Base-by-base conservation (phyloP, 106 monocot species). In the Cymbidium sinense region DNA sequence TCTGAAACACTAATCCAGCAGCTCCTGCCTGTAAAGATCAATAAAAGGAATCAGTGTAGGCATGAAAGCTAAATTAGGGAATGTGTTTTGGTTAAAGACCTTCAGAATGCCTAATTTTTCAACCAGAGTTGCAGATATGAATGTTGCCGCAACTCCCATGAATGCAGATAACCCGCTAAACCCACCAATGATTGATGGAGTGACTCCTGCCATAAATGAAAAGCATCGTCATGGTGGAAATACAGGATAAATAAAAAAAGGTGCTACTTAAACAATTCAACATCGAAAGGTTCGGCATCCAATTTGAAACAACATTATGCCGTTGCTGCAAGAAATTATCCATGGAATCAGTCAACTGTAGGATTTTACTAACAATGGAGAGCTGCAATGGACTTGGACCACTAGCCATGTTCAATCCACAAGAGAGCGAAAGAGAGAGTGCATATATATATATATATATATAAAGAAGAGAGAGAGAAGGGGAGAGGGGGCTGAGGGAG, bases 121-220 rank as follows among this genome's bases (percentile, higher is more conserved):
- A 5, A 96, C 96, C n/a, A 96, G 79, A 77, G 82, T 83, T 72
- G 96, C 81, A 80, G 96, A 96, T 70, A 89, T 83, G 75, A 89
- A 96, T 39, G 96, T 96, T 52, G 96, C 96, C 30, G 91, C 89
- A 82, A 96, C 85, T 28, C 93, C 96, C 93, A 96, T 91, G 81
- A 93, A 83, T 54, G 96, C 91, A 77, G 93, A 96, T 76, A 91
- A 82, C 64, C 96, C 93, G 77, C 89, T 91, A 75, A 96, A 96
- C 12, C 86, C 87, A 70, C 96, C 96, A 79, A 96, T 88, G 51
- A 91, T 86, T 25, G 86, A 89, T 33, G 96, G 93, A 76, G 77
- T 86, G 51, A 89, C 88, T 29, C 96, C 96, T 93, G 85, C 50
- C 47, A 75, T 70, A 81, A 3, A 37, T 18, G 37, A 20, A 51